These are phyloP conservation scores for Paecilomyces sp. DNA, from an alignment of 2,329 filamentous ascomycete genomes.

Conservation along the genomic window DNA sequence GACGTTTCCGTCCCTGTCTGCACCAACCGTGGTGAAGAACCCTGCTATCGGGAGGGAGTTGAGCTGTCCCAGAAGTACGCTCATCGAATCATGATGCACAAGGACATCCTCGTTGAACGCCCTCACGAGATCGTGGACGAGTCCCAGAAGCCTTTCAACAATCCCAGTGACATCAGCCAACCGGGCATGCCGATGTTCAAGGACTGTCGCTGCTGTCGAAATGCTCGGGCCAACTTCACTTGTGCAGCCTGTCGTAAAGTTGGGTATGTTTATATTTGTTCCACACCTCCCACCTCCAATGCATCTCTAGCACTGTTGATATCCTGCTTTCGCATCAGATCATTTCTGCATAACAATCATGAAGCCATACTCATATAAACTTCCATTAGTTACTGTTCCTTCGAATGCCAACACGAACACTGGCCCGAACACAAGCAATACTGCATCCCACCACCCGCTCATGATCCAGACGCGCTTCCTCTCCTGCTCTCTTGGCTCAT, in stretches of 20 bases:
- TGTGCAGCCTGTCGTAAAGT: not conserved
- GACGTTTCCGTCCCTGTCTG: not conserved
- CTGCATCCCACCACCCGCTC: not conserved
- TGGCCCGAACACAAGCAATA: not conserved
- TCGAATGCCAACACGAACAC: not conserved
- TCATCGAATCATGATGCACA: not conserved
- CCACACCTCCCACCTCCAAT: not conserved
- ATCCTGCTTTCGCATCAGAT: not conserved
- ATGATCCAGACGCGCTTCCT: not conserved
- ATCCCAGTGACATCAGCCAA: not conserved
- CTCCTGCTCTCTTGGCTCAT: not conserved
- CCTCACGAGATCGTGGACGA: not conserved
- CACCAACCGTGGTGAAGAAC: not conserved
- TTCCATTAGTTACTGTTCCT: not conserved
- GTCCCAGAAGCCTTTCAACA: not conserved
- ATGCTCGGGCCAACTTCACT: not conserved
- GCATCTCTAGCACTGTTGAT: not conserved
- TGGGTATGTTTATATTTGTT: not conserved
- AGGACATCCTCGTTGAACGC: not conserved
- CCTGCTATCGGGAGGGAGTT: not conserved
- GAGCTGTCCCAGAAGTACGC: not conserved
- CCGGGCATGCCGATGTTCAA: not conserved
- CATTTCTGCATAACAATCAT: not conserved
- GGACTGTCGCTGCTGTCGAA: not conserved
- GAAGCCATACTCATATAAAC: not conserved